phyloP scores from a whole-genome alignment of 345 rosid species.

The Trapa incisa region DNA sequence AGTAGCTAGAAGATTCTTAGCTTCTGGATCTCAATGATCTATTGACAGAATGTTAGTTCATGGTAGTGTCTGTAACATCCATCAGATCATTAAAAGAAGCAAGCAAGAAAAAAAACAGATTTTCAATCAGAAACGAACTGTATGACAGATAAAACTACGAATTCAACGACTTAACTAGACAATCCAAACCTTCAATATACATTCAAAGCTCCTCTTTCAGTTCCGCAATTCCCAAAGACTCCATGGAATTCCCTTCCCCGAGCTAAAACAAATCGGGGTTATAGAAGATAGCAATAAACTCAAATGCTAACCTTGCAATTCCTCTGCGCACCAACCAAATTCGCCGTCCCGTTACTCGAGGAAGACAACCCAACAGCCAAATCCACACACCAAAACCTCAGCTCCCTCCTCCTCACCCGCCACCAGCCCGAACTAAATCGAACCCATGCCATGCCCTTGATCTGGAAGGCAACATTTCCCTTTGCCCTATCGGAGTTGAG shows the following conservation, averaged over 20 bases:
- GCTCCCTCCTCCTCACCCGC: slow-evolving; percentile 31
- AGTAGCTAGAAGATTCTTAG: not conserved
- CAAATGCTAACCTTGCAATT: slow-evolving; percentile 27
- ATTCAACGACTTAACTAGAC: not conserved
- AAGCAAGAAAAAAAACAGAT: not conserved
- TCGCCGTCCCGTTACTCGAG: slow-evolving; percentile 36
- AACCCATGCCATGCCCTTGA: slow-evolving; percentile 29
- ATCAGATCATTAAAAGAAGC: not conserved
- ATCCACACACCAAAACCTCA: slow-evolving; percentile 34
- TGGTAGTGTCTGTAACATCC: too few relatives aligned
- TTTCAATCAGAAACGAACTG: not conserved
- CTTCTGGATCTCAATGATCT: not conserved
- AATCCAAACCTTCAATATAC: slow-evolving; percentile 6
- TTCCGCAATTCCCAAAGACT: not conserved
- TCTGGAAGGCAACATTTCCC: slow-evolving; percentile 33
- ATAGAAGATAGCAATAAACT: slow-evolving; percentile 1
- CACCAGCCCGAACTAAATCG: slow-evolving; percentile 35
- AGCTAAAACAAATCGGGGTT: not conserved
- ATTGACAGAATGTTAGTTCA: too few relatives aligned
- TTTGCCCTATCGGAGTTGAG: slow-evolving; percentile 28
- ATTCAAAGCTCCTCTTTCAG: not conserved
- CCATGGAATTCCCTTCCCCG: not conserved
- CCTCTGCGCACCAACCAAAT: slow-evolving; percentile 32
- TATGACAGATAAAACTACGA: not conserved
- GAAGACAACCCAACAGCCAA: slow-evolving; percentile 28